Conservation (phyloP, 1,284 basidiomycete species). For the Phylloboletellus chloephorus region DNA sequence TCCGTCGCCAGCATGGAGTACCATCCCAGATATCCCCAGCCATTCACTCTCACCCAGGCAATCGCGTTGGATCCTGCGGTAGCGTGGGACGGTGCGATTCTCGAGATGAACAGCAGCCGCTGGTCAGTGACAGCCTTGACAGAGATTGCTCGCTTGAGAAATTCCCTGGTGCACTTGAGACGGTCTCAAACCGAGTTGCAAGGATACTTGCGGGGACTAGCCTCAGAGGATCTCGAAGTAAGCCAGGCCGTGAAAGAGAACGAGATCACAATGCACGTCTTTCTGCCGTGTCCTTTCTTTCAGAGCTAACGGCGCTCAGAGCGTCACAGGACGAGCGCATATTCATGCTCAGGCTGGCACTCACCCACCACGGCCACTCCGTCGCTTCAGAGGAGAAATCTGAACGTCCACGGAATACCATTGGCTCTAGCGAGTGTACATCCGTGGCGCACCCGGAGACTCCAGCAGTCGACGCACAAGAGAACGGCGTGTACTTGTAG, state of each 20-base stretch:
- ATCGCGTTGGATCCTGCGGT: constrained; percentile 57
- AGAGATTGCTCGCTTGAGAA: constrained; percentile 74
- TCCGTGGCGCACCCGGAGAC: neutral
- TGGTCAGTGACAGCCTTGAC: constrained; percentile 8
- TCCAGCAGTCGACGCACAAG: constrained; percentile 5
- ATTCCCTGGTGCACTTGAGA: constrained; percentile 62
- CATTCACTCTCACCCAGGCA: constrained; percentile 70
- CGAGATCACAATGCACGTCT: constrained; percentile 41
- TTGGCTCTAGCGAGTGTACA: constrained; percentile 2
- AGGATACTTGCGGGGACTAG: constrained; percentile 37
- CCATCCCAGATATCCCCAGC: constrained; percentile 61
- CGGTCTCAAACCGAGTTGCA: constrained; percentile 58
- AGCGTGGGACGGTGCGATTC: constrained; percentile 59
- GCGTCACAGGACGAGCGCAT: constrained; percentile 70
- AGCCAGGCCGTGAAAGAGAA: constrained; percentile 50
- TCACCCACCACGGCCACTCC: constrained; percentile 56
- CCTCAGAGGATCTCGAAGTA: constrained; percentile 40
- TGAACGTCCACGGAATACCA: constrained; percentile 6
- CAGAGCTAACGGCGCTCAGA: constrained; percentile 35
- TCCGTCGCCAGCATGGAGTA: constrained; percentile 59
- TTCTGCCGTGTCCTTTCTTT: neutral
- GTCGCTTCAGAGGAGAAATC: constrained; percentile 21
- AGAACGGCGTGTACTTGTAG: constrained; percentile 29
- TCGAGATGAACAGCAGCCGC: neutral
- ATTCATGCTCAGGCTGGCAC: constrained; percentile 56